Conservation (phyloP, 805 yeast genomes). For the Tetrapisispora phaffii region DNA sequence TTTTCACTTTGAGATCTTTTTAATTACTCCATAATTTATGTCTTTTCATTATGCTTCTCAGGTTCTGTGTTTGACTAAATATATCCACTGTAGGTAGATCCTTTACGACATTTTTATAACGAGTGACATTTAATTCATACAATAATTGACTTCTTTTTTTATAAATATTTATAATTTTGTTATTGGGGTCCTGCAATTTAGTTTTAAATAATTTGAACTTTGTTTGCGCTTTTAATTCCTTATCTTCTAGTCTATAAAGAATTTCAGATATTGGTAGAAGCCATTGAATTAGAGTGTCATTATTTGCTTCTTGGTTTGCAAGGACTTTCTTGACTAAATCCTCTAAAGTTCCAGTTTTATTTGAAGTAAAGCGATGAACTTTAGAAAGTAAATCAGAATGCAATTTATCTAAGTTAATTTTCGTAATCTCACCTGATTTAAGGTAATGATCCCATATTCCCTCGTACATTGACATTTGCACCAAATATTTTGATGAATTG, state of each 20-base stretch:
- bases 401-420: background rate
- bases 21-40: constrained; percentile 9
- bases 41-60: constrained; percentile 11
- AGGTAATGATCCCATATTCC: constrained; percentile 26
- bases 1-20: too few relatives aligned
- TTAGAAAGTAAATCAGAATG: background rate
- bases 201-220: constrained; percentile 14
- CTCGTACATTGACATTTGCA: constrained; percentile 23
- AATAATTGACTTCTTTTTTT: constrained; percentile 16
- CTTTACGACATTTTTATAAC: constrained; percentile 14
- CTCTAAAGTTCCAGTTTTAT: background rate
- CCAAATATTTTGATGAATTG: constrained; percentile 9
- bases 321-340: background rate
- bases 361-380: background rate
- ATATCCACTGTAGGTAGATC: constrained; percentile 18
- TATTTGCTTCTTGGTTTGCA: background rate
- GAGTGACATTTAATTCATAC: constrained; percentile 16
- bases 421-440: constrained; percentile 1
- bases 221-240: constrained; percentile 6
- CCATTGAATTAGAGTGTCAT: constrained; percentile 18
- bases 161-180: constrained; percentile 8
- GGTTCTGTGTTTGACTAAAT: constrained; percentile 9
- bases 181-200: constrained; percentile 7
- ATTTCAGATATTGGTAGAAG: constrained; percentile 15
- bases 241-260: constrained; percentile 6